A percentile compares a stretch with the other conserved stretches of the same genome.
These are phyloP conservation scores for Fusarium neocosmosporiellum DNA, from an alignment of 2,329 filamentous ascomycete genomes.

Conservation along the genomic window DNA sequence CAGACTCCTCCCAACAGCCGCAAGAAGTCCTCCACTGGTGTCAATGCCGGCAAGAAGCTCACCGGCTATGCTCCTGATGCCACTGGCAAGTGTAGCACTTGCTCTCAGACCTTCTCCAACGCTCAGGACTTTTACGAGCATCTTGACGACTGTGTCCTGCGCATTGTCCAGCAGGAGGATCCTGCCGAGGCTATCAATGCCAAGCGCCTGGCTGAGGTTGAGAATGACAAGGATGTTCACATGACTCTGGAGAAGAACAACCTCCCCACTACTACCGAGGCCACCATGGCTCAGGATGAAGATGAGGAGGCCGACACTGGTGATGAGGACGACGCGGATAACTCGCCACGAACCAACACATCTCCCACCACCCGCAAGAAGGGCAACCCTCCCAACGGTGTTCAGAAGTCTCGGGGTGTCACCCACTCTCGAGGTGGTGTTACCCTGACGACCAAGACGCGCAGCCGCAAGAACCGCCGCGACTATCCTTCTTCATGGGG, in stretches of 20 bases:
- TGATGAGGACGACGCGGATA: conserved; percentile 64
- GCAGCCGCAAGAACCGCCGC: conserved; percentile 88
- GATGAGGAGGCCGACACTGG: conserved; percentile 63
- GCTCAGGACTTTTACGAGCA: conserved; percentile 99
- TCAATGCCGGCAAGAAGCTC: conserved; percentile 69
- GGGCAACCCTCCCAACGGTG: conserved; percentile 65
- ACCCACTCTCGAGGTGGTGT: conserved; percentile 83
- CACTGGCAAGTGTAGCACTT: conserved; percentile 96
- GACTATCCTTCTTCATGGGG: conserved; percentile 97
- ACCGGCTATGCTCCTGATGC: conserved; percentile 79
- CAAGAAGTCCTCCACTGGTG: conserved; percentile 67
- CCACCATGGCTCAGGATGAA: conserved; percentile 59
- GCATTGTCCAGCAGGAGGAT: conserved; percentile 78
- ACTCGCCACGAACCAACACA: conserved; percentile 58
- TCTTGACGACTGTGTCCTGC: conserved; percentile 80
- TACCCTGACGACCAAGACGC: conserved; percentile 64
- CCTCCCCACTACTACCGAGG: conserved; percentile 59
- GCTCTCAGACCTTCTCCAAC: conserved; percentile 88
- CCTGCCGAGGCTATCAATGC: conserved; percentile 76
- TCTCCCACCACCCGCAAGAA: conserved; percentile 64
- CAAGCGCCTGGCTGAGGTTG: conserved; percentile 72
- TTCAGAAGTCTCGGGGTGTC: conserved; percentile 76
- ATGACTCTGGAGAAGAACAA: conserved; percentile 74
- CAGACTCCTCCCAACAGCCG: conserved; percentile 93
- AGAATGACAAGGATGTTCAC: conserved; percentile 71